Evolutionary conservation across 2,329 filamentous ascomycete genomes (phyloP).

Genomic region (Fusarium papillatum): DNA sequence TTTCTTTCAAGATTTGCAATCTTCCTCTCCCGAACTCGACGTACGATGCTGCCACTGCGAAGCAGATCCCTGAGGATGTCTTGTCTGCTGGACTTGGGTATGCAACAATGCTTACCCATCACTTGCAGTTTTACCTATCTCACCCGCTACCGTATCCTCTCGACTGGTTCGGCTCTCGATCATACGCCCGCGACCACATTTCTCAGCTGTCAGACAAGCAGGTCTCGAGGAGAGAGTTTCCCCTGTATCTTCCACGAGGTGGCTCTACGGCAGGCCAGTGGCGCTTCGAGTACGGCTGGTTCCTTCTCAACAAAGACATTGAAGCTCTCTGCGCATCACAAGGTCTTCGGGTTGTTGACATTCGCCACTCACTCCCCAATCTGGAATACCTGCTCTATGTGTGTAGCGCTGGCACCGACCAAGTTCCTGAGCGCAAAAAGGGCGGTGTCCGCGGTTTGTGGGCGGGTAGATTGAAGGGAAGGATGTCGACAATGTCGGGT

Average conservation of each 20-base stretch:
- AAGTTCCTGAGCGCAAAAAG: constrained; percentile 72
- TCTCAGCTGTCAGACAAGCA: constrained; percentile 64
- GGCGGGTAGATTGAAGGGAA: constrained; percentile 60
- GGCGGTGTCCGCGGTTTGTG: constrained; percentile 73
- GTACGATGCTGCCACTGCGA: constrained; percentile 68
- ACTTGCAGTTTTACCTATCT: constrained; percentile 86
- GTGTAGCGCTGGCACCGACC: constrained; percentile 81
- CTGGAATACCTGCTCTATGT: constrained; percentile 94
- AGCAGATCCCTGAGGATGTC: constrained; percentile 72
- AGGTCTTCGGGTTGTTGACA: constrained; percentile 86
- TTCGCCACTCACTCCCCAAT: constrained; percentile 93
- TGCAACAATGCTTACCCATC: constrained; percentile 80
- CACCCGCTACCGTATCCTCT: constrained; percentile 87
- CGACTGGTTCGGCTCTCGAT: constrained; percentile 78
- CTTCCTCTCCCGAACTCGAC: constrained; percentile 85
- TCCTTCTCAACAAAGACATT: constrained; percentile 96
- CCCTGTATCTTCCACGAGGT: constrained; percentile 76
- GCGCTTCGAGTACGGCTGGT: constrained; percentile 96
- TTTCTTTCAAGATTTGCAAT: constrained; percentile 87
- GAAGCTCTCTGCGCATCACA: constrained; percentile 76
- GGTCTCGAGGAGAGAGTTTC: constrained; percentile 77
- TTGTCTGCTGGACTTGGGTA: constrained; percentile 87
- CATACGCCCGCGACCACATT: constrained; percentile 83
- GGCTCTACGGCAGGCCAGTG: constrained; percentile 80
- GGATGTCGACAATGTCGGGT: constrained; percentile 47